Conservation (phyloP, 2,329 filamentous ascomycete species). For the Hypoxylon sp. region DNA sequence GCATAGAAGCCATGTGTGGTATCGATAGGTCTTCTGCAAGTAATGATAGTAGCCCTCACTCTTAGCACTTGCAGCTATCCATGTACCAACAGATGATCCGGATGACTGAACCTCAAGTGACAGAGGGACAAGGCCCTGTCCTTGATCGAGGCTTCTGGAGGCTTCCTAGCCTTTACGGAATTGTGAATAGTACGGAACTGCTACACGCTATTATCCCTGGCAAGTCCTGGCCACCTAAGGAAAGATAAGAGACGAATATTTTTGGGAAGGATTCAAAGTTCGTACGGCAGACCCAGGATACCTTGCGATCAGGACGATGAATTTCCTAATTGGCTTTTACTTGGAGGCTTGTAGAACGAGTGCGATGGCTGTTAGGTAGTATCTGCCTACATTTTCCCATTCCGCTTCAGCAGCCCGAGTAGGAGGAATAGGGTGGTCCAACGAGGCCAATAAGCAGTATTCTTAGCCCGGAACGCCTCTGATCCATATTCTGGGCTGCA, state of each 20-base stretch:
- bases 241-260: constrained; percentile 21
- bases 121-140: constrained; percentile 23
- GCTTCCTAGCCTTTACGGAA: constrained; percentile 18
- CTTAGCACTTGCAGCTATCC: constrained; percentile 31
- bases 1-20: constrained; percentile 25
- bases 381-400: constrained; percentile 32
- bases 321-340: constrained; percentile 23
- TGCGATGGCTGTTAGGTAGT: constrained; percentile 23
- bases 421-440: constrained; percentile 19
- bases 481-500: constrained; percentile 45
- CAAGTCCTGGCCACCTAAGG: constrained; percentile 18
- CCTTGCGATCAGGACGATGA: constrained; percentile 25
- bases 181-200: constrained; percentile 22
- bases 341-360: constrained; percentile 22
- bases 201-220: constrained; percentile 14
- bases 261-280: constrained; percentile 37
- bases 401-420: constrained; percentile 32
- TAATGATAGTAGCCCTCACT: constrained; percentile 16
- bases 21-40: constrained; percentile 27
- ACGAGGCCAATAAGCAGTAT: constrained; percentile 31
- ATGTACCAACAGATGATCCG: constrained; percentile 19
- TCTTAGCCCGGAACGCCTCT: constrained; percentile 31
- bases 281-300: constrained; percentile 22
- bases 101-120: constrained; percentile 17
- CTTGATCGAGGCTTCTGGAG: constrained; percentile 17